Base-by-base conservation (phyloP, 139 green algal genomes). In the Trebouxia sp. region DNA sequence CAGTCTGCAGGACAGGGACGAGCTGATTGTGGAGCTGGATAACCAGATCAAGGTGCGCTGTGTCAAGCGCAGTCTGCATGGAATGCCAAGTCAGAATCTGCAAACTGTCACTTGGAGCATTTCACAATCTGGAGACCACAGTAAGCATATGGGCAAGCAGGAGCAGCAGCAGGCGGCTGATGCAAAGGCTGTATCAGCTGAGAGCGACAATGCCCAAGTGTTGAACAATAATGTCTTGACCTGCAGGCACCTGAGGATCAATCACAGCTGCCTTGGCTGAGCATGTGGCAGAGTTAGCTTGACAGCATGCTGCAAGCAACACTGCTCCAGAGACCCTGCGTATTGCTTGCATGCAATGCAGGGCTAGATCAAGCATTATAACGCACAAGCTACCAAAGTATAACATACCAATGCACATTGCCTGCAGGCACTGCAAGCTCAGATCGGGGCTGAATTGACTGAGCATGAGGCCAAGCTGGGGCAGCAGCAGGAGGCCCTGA, bases 401-500 rank as follows among this genome's bases (percentile, higher is more conserved):
- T 17, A 58, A 22, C 50, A 22, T 22, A 58, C 20, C 50, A 58
- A 58, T 22, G 26, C 26, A 10, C 1, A 28, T 58, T 58, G 50
- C 4, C 1, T 41, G 69, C 69, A 77, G 69, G 69, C 69, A 8
- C 69, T 77, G 24, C 12, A 77, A 35, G 69, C 6, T 12, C 69
- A 77, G 69, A 56, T 51, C 37, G 39, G 24, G 8, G 12, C 11
- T 22, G 41, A n/a, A 17, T 51, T 53, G 53, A 41, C 69, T 41
- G 69, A 51, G 11, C 43, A 53, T 77, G 69, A 77, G 20, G 69
- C 69, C 42, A 53, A 37, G 42, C 41, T 51, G 35, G 69, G 41
- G 41, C 69, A 77, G 69, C 69, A 77, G 69, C 69, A 77, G 41
- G 41, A 77, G 39, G 69, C 69, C 43, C 41, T 77, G 41, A 41